Evolutionary conservation across 345 rosid species (phyloP), one percentile per base, ranked within the genome.

Genomic region (Diplotaxis tenuifolia): DNA sequence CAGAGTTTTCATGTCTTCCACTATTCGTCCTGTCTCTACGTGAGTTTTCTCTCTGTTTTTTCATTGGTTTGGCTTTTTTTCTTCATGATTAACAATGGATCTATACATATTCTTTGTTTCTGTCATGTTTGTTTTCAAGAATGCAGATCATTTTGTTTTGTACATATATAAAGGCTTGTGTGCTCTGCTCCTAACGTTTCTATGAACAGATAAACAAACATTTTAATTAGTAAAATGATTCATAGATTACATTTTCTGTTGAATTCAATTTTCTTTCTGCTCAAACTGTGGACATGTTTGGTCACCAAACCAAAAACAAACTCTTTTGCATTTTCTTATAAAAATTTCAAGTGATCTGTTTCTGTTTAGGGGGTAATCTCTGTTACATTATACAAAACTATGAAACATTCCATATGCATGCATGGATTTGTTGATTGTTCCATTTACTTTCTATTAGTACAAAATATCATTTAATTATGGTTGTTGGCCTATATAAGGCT

Each of bases 31-130:
- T 1, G 7, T 57, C 11, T 27, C 79, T 59, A 42, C 68, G 82
- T 79, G 70, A 75, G 79, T 75, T 74, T 59, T 68, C 55, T 16
- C n/a, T n/a, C n/a, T n/a, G n/a, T n/a, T n/a, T n/a, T n/a, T n/a
- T n/a, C n/a, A n/a, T n/a, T n/a, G n/a, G n/a, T n/a, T n/a, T n/a
- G n/a, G n/a, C n/a, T n/a, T n/a, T n/a, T n/a, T n/a, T n/a, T n/a
- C n/a, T n/a, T n/a, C n/a, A 65, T 73, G 10, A 58, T 59, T 31
- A 47, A 21, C 40, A 63, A n/a, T 62, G 7, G 56, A 2, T 29
- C 57, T 15, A 5, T 4, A 1, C n/a, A 29, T 1, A 7, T 2
- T 47, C 20, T 56, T 27, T 40, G 45, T 65, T 54, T 73, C 40
- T 49, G 7, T 47, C 21, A 7, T 4, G 9, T 47, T 47, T 62